Evolutionary conservation across 345 rosid genomes (phyloP).

Genomic region (Adansonia digitata): DNA sequence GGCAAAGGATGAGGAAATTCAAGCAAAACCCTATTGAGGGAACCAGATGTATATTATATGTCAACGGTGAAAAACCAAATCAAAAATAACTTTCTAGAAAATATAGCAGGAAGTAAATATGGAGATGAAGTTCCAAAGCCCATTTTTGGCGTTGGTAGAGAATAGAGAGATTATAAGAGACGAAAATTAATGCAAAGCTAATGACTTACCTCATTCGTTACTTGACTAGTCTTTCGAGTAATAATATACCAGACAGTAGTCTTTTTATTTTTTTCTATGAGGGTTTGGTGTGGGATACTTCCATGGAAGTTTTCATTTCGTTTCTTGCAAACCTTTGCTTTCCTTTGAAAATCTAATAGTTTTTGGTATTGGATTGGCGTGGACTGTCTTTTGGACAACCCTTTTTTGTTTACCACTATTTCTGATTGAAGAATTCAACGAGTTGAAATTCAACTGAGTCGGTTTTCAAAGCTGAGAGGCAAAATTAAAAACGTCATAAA

Average conservation of each 20-base stretch:
- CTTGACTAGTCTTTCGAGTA: neutral
- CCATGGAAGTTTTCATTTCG: neutral
- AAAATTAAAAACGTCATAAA: neutral
- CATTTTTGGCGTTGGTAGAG: neutral
- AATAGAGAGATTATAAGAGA: neutral
- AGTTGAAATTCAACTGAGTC: neutral
- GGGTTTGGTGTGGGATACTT: neutral
- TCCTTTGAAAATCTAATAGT: neutral
- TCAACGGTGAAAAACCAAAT: neutral
- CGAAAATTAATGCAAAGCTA: neutral
- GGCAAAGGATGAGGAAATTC: neutral
- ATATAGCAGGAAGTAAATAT: neutral
- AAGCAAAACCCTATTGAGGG: neutral
- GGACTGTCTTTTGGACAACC: neutral
- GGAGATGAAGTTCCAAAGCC: neutral
- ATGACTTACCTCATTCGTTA: neutral
- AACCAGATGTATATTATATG: neutral
- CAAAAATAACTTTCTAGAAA: neutral
- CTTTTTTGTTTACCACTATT: neutral
- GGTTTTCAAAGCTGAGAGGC: neutral
- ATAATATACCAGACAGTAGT: neutral
- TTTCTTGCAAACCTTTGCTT: slow-evolving; percentile 6
- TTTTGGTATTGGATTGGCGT: neutral
- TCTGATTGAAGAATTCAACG: neutral
- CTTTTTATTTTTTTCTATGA: neutral